These are phyloP conservation scores for Echites panduratus DNA, from an alignment of 257 asterid species.

Conservation along the genomic window DNA sequence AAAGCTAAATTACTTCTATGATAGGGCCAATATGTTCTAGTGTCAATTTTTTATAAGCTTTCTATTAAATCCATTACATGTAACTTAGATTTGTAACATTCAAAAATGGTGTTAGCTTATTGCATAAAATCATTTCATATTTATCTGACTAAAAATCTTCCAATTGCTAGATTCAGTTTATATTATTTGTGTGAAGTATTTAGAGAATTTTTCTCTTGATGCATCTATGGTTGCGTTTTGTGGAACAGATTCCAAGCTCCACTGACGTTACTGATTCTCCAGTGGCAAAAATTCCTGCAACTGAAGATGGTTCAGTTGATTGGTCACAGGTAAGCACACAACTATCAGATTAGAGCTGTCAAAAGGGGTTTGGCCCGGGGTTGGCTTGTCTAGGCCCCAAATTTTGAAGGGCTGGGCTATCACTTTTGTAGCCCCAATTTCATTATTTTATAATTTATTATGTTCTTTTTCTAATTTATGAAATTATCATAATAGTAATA, in stretches of 20 bases:
- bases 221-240: slow-evolving; percentile 12
- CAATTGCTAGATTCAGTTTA: not conserved
- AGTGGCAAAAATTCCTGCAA: slow-evolving; percentile 65
- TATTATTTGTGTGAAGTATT: not conserved
- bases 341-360: not conserved
- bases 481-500: too few species aligned
- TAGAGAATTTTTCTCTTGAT: not conserved
- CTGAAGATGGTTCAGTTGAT: slow-evolving; percentile 68
- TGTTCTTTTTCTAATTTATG: too few species aligned
- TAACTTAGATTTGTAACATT: not conserved
- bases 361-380: too few species aligned
- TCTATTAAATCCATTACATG: not conserved
- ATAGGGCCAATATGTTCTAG: not conserved
- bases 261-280: slow-evolving; percentile 56
- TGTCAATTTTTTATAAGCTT: not conserved
- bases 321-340: slow-evolving; percentile 78
- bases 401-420: too few species aligned
- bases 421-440: too few species aligned
- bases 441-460: too few species aligned
- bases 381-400: too few species aligned
- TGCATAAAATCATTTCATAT: not conserved
- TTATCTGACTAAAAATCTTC: not conserved
- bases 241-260: slow-evolving; percentile 71
- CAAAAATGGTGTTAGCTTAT: not conserved
- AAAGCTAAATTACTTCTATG: not conserved